Evolutionary conservation across 1,284 basidiomycete species (phyloP), one percentile per base, ranked within the genome.

Genomic region (Ceratobasidium sp.): DNA sequence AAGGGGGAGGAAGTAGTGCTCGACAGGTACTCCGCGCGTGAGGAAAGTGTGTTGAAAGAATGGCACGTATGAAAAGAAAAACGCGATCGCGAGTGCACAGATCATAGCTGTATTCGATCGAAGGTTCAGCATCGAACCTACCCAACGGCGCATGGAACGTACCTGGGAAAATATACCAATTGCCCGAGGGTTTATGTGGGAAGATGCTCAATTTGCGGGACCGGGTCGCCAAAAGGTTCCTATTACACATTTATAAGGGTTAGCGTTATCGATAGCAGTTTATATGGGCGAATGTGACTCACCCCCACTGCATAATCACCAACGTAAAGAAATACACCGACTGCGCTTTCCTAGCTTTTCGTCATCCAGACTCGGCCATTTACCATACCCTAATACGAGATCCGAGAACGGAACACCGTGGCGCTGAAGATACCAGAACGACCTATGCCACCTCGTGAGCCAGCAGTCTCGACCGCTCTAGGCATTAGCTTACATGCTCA

Each of bases 231-330:
- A 89, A 82, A 8, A 87, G 81, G 76, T 87, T 89, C 78, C 87
- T 83, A 63, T 77, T 62, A 3, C 14, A 24, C 11, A 9, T 44
- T 6, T 33, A 41, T 45, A 15, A 65, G 75, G 64, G 71, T 78
- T 2, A 78, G 77, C 11, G 36, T 41, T 53, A 50, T 24, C 27
- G 11, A 33, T 29, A 45, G 47, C 15, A 36, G 24, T 9, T 47
- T 31, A 1, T 5, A 74, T 73, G 6, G 67, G 29, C 9, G 75
- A 66, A 19, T 27, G 4, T 19, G 29, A 80, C 80, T 48, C 78
- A 82, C 78, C 85, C 89, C 85, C 88, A 91, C 83, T 92, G 91
- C 86, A 90, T 89, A 75, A 91, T 84, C 62, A 92, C 87, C 51
- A 92, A 84, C 41, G 88, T 91, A 83, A 89, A 88, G 81, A 88